A percentile compares a stretch with the other conserved stretches of the same genome.
Evolutionary conservation across 202 grass and related monocot genomes (phyloP).

Genomic region (Panicum virgatum): DNA sequence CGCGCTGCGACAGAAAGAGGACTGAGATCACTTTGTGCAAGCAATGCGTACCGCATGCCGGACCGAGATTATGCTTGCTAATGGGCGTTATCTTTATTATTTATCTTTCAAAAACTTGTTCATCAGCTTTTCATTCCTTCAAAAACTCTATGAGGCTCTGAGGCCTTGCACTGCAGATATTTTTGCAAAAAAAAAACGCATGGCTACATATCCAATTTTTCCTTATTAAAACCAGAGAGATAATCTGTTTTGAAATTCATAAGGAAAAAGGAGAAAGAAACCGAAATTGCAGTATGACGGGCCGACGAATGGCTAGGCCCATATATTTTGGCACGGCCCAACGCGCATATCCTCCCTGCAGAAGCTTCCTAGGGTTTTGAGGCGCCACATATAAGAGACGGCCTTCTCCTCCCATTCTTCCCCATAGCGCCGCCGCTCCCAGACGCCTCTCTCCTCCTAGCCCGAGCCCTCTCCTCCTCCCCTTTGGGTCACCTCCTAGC

Average conservation of each 20-base stretch:
- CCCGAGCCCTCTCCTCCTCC: not conserved
- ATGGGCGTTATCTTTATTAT: too few species aligned
- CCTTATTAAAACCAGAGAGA: too few species aligned
- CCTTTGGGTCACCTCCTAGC: not conserved
- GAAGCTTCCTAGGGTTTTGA: conserved; percentile 43
- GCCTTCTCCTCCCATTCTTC: not conserved
- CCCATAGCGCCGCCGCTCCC: conserved; percentile 44
- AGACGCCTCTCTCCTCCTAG: not conserved
- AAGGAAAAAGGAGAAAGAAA: not conserved
- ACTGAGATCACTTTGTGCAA: too few species aligned
- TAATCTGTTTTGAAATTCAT: not conserved
- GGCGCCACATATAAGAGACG: conserved; percentile 1
- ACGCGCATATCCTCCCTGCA: not conserved
- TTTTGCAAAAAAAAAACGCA: too few species aligned
- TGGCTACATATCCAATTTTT: too few species aligned
- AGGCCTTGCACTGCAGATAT: too few species aligned
- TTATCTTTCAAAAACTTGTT: too few species aligned
- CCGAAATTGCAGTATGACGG: not conserved
- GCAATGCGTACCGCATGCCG: too few species aligned
- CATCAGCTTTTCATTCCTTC: too few species aligned
- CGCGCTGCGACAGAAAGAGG: too few species aligned
- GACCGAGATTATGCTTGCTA: too few species aligned
- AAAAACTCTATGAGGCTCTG: too few species aligned
- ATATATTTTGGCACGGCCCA: not conserved
- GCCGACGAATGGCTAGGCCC: not conserved